These are phyloP conservation scores for Aureobasidium lini DNA, from an alignment of 2,329 filamentous ascomycete species.

Conservation along the genomic window DNA sequence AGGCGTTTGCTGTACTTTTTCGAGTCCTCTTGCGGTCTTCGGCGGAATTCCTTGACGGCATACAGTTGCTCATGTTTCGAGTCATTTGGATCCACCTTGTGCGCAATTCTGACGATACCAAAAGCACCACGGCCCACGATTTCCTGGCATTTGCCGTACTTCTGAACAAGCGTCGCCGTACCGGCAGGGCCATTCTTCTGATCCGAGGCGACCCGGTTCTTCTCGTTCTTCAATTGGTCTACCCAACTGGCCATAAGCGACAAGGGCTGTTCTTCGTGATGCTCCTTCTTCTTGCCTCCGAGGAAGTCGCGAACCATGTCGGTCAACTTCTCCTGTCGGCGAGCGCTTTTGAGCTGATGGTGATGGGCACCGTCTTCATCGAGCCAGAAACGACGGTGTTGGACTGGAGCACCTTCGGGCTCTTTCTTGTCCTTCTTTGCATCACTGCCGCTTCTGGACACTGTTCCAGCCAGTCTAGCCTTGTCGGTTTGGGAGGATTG, in stretches of 20 bases:
- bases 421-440: conserved; percentile 23
- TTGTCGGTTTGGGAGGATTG: conserved; percentile 25
- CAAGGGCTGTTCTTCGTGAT: conserved; percentile 66
- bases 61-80: conserved; percentile 77
- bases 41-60: conserved; percentile 96
- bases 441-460: conserved; percentile 24
- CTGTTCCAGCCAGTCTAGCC: conserved; percentile 14
- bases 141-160: conserved; percentile 98
- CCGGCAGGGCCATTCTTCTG: conserved; percentile 69
- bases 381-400: conserved; percentile 46
- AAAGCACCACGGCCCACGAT: conserved; percentile 94
- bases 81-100: conserved; percentile 82
- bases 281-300: conserved; percentile 70
- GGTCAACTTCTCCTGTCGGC: conserved; percentile 87
- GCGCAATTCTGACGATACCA: conserved; percentile 92
- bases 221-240: conserved; percentile 82
- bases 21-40: conserved; percentile 84
- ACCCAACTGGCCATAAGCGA: conserved; percentile 96
- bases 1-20: conserved; percentile 98
- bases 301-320: conserved; percentile 86
- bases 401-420: conserved; percentile 17
- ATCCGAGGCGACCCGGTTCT: conserved; percentile 65
- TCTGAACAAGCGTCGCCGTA: conserved; percentile 77
- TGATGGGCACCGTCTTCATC: conserved; percentile 65
- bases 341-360: conserved; percentile 81